These are phyloP conservation scores for Cladosporium halotolerans DNA, from an alignment of 2,329 filamentous ascomycete genomes.

Conservation along the genomic window DNA sequence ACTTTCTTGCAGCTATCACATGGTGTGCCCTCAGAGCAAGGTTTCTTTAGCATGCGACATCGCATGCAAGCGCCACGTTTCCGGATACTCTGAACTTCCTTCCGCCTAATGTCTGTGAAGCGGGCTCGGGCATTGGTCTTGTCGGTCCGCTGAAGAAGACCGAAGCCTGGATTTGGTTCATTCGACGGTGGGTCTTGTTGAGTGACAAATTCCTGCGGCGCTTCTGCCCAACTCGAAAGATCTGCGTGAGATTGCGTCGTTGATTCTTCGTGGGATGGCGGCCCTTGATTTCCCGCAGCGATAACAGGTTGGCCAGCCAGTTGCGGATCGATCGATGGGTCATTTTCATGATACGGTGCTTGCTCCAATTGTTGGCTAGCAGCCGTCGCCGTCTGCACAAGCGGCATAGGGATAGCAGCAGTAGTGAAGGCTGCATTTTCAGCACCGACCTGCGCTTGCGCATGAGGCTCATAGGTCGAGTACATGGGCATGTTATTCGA, in stretches of 20 bases:
- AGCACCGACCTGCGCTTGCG: background rate
- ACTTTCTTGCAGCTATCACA: slow-evolving; percentile 54
- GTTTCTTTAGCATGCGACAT: slow-evolving; percentile 60
- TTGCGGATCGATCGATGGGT: slow-evolving; percentile 6
- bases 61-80: slow-evolving; percentile 57
- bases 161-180: slow-evolving; percentile 14
- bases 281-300: background rate
- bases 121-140: slow-evolving; percentile 36
- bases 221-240: slow-evolving; percentile 14
- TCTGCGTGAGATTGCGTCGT: background rate
- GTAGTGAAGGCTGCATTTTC: background rate
- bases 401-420: slow-evolving; percentile 5
- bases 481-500: background rate
- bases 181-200: slow-evolving; percentile 11
- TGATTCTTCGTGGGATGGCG: background rate
- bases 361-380: slow-evolving; percentile 14
- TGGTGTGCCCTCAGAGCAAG: slow-evolving; percentile 55
- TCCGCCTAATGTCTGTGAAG: slow-evolving; percentile 51
- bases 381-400: slow-evolving; percentile 18
- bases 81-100: slow-evolving; percentile 54
- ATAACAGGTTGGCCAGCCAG: background rate
- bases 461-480: background rate
- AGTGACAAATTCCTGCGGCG: slow-evolving; percentile 16
- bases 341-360: background rate
- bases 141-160: slow-evolving; percentile 12